Evolutionary conservation across 2,329 filamentous ascomycete genomes (phyloP), one percentile per base, ranked within the genome.

Genomic region (Monilinia aucupariae): DNA sequence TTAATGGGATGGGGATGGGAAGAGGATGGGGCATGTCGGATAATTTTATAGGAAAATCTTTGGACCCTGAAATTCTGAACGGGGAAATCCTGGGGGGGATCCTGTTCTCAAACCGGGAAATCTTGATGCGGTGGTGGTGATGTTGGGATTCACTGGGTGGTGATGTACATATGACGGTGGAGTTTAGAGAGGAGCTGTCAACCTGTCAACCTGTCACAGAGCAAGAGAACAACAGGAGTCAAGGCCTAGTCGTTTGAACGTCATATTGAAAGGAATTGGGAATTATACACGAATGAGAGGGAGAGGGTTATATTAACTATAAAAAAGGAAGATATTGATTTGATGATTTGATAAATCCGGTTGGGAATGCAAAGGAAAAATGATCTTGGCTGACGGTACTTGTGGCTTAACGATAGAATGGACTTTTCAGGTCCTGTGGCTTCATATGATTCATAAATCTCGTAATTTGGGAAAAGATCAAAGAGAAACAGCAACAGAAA

Each of bases 351-450:
- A 4, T n/a, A 43, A 43, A n/a, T 55, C 27, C 13, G 10, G 20
- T 56, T 45, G 17, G 4, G 43, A 55, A 48, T 20, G 22, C 20
- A n/a, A n/a, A 22, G 41, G 30, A 41, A 15, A 51, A 41, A 51
- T 30, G 34, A 22, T 56, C 58, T 60, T 60, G 58, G 48, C 58
- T 60, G 37, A 45, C 58, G 58, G 37, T 27, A 39, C 30, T 50
- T 59, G 30, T 43, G 27, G 25, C 45, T 47, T 25, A 37, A 2
- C 13, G 3, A 20, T n/a, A 1, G 8, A 9, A 15, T 45, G 20
- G 39, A 34, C 34, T 60, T 60, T 45, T 37, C 52, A 37, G 58
- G 58, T 60, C 48, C 48, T 60, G 48, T 34, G 48, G 58, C 58
- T 52, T 10, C 37, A 17, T n/a, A 34, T 49, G 43, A n/a, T 5